These are phyloP conservation scores for Curvularia sp. DNA, from an alignment of 2,329 filamentous ascomycete species.

Conservation along the genomic window DNA sequence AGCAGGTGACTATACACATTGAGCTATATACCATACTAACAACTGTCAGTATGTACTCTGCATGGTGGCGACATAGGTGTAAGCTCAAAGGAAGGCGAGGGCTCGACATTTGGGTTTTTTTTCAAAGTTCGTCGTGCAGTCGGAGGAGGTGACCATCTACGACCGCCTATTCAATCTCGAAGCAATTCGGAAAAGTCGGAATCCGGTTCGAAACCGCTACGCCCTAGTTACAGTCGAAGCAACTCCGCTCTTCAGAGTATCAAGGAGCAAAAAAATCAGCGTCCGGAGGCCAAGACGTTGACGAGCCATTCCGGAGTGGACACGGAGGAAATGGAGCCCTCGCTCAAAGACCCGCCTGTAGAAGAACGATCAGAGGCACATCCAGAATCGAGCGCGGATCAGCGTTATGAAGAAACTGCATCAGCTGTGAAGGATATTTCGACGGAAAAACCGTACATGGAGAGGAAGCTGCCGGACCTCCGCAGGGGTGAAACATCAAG, in stretches of 20 bases:
- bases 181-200: conserved; percentile 32
- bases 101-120: conserved; percentile 49
- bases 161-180: conserved; percentile 36
- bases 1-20: not conserved
- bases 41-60: conserved; percentile 41
- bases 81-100: conserved; percentile 44
- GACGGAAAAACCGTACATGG: conserved; percentile 14
- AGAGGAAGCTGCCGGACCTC: conserved; percentile 23
- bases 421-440: conserved; percentile 23
- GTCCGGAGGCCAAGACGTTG: conserved; percentile 13
- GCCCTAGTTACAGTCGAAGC: conserved; percentile 38
- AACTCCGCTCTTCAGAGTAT: conserved; percentile 40
- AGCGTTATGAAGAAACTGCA: conserved; percentile 35
- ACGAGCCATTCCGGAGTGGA: conserved; percentile 22
- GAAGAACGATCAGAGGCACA: conserved; percentile 40
- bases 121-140: conserved; percentile 45
- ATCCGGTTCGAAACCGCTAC: conserved; percentile 14
- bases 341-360: conserved; percentile 45
- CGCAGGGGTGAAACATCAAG: conserved; percentile 36
- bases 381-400: conserved; percentile 29
- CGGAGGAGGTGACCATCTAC: conserved; percentile 28
- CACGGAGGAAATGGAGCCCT: conserved; percentile 24
- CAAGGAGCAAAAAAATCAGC: conserved; percentile 32
- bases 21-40: not conserved
- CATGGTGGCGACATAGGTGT: conserved; percentile 51